Conservation (phyloP, 1,284 basidiomycete genomes). For the Naganishia liquefaciens region DNA sequence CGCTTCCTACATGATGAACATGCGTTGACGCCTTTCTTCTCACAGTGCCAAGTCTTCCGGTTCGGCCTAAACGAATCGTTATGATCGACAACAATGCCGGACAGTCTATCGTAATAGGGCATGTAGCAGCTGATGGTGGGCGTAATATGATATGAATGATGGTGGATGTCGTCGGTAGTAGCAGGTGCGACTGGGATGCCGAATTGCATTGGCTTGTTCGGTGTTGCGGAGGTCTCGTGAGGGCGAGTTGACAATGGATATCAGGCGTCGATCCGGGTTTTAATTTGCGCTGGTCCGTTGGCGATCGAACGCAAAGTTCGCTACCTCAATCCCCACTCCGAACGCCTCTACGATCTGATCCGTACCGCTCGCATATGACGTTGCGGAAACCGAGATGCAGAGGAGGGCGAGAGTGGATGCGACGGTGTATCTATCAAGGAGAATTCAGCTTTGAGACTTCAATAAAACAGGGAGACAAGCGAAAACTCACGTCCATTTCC, state of each 20-base stretch:
- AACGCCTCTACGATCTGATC: conserved; percentile 4
- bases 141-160: too few species aligned
- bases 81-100: background rate
- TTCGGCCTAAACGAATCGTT: background rate
- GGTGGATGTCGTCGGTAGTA: too few species aligned
- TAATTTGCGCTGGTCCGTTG: too few species aligned
- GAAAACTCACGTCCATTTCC: conserved; percentile 50
- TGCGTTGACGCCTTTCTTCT: background rate
- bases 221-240: too few species aligned
- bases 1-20: background rate
- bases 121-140: too few species aligned
- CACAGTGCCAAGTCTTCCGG: conserved; percentile 25
- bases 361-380: conserved; percentile 13
- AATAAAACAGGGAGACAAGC: background rate
- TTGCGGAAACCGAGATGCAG: conserved; percentile 23
- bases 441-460: too few species aligned
- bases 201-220: too few species aligned
- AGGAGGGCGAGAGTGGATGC: conserved; percentile 12
- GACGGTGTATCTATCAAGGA: conserved; percentile 3
- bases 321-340: conserved; percentile 52
- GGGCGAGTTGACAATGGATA: conserved; percentile 49
- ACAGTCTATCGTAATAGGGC: too few species aligned
- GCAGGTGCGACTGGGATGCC: too few species aligned
- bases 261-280: conserved; percentile 52
- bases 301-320: conserved; percentile 43